A percentile compares a stretch with the other conserved stretches of the same genome.
These are phyloP conservation scores for Fusarium domesticum DNA, from an alignment of 2,329 filamentous ascomycete species.

Conservation along the genomic window DNA sequence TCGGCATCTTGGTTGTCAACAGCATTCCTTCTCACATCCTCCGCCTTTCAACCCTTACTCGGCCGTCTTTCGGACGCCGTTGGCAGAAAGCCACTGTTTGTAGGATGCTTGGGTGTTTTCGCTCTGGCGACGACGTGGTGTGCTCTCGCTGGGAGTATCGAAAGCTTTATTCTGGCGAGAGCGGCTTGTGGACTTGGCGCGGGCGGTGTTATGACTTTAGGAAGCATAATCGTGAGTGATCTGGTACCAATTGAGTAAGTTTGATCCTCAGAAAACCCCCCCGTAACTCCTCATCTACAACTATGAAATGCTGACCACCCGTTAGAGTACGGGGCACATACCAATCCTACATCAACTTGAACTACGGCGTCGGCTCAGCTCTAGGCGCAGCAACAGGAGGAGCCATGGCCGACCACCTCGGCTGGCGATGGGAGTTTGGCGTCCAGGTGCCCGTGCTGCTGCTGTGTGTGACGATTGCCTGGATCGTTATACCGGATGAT, in stretches of 20 bases:
- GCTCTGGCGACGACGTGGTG: conserved; percentile 66
- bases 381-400: conserved; percentile 68
- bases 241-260: conserved; percentile 68
- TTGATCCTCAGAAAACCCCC: not conserved
- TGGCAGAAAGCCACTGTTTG: conserved; percentile 64
- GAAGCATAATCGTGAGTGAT: conserved; percentile 69
- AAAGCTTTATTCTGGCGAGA: conserved; percentile 67
- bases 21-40: conserved; percentile 72
- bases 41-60: conserved; percentile 71
- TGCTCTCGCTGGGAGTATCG: conserved; percentile 62
- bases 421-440: conserved; percentile 72
- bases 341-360: conserved; percentile 67
- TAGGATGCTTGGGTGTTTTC: conserved; percentile 63
- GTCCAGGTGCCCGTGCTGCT: conserved; percentile 55
- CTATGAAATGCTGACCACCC: not conserved
- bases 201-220: conserved; percentile 67
- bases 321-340: conserved; percentile 57
- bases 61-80: conserved; percentile 72
- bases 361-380: conserved; percentile 56
- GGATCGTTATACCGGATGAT: conserved; percentile 48
- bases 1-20: conserved; percentile 81
- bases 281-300: not conserved
- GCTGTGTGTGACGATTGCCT: conserved; percentile 45
- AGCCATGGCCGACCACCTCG: conserved; percentile 64
- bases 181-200: conserved; percentile 71